Evolutionary conservation across 257 asterid species (phyloP), one percentile per base, ranked within the genome.

Genomic region (Linderniella brevidens): DNA sequence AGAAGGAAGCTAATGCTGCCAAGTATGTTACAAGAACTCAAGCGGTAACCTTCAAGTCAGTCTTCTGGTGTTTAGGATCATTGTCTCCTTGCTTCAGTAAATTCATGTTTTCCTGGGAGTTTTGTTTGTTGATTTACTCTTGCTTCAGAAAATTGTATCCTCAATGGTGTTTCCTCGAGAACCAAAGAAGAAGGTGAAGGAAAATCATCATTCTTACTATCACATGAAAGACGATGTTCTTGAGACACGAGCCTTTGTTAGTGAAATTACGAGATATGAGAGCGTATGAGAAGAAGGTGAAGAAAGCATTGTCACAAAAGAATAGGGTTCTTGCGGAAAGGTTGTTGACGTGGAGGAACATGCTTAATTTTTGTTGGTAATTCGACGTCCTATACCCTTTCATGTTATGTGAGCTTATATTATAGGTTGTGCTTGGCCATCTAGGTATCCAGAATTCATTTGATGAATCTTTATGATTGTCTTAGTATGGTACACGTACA

Each of bases 151-250:
- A 62, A 64, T 54, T 70, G 69, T 49, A 90, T 90, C 64, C 80
- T 81, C 63, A 85, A 85, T 60, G 99, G 99, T 38, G 70, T 85
- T 69, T 47, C 96, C 98, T 19, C 93, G 99, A 48, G 99, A 74
- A 52, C 99, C 96, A n/a, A 90, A 75, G 92, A 85, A 82, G 86
- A 90, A 90, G 92, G 76, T 82, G 73, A 85, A 85, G 70, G 99
- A 96, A 56, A 75, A 75, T 59, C 99, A 90, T 62, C 94, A 81
- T 61, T 77, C 99, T 4, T 90, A 90, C 42, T 85, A 90, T 70
- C 99, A 90, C 67, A 45, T 64, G 61, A 85, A 90, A 65, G 99
- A 90, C 75, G 69, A 39, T 71, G 94, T 90, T 90, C 67, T 74
- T 85, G 50, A 90, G 66, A 54, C 78, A 81, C 16, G 94, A 90